phyloP scores from a whole-genome alignment of 257 asterid genomes.

The Ophiorrhiza pumila region DNA sequence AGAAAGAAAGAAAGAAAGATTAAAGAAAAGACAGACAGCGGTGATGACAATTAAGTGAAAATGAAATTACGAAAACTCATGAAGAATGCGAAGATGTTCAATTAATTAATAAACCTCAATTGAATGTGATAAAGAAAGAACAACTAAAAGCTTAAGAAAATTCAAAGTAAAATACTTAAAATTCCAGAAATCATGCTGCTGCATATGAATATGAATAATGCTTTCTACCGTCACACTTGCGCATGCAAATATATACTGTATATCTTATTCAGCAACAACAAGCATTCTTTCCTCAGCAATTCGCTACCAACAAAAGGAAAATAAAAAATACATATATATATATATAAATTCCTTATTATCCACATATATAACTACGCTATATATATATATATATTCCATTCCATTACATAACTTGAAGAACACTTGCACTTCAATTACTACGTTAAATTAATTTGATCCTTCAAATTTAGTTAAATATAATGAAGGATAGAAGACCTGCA shows the following conservation, averaged over 20 bases:
- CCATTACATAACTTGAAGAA: too few species aligned
- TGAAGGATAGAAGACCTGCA: background rate
- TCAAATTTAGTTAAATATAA: too few species aligned
- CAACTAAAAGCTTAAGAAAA: background rate
- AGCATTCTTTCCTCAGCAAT: background rate
- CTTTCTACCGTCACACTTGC: slow-evolving; percentile 15
- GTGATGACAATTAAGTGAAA: background rate
- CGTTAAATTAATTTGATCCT: too few species aligned
- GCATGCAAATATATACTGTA: background rate
- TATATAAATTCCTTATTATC: background rate
- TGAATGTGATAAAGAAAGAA: background rate
- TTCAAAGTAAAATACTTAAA: background rate
- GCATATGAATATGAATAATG: background rate
- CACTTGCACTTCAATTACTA: too few species aligned
- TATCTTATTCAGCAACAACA: background rate
- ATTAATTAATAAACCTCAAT: too few species aligned
- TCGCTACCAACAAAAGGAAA: too few species aligned
- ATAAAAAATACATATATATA: too few species aligned
- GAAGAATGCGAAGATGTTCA: background rate
- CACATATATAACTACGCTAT: too few species aligned
- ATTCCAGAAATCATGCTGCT: background rate
- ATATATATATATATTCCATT: too few species aligned
- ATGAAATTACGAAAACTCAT: background rate
- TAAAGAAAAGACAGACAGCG: too few species aligned
- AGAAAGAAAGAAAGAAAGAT: too few species aligned